Percentiles rank a stretch among this genome's conserved stretches.
Conservation (phyloP, 106 monocot species). For the Phalaenopsis equestris region DNA sequence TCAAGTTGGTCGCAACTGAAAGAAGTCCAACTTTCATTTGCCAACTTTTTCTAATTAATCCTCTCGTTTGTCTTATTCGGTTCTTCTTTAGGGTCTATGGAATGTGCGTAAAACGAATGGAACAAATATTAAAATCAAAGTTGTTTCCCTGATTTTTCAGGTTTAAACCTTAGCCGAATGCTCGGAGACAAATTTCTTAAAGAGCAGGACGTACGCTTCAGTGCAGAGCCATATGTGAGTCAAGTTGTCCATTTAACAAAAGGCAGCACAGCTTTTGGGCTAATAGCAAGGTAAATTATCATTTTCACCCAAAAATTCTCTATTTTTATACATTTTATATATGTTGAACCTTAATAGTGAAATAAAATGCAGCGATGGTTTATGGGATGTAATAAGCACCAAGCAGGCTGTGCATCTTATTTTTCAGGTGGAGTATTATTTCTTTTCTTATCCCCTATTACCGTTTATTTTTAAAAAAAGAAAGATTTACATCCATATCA, state of each 20-base stretch:
- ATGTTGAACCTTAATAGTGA: background rate
- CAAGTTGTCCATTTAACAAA: conserved; percentile 56
- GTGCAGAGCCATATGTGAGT: conserved; percentile 76
- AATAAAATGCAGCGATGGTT: conserved; percentile 66
- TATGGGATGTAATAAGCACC: conserved; percentile 87
- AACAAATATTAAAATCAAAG: background rate
- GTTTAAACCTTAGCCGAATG: conserved; percentile 80
- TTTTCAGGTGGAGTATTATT: conserved; percentile 35
- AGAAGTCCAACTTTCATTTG: background rate
- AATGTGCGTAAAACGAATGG: background rate
- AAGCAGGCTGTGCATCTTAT: conserved; percentile 62
- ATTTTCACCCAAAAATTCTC: background rate
- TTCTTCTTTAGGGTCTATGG: background rate
- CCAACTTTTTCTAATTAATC: background rate
- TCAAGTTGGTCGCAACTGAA: too few relatives aligned
- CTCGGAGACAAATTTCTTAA: conserved; percentile 93
- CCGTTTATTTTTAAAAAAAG: background rate
- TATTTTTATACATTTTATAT: background rate
- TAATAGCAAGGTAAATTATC: conserved; percentile 67
- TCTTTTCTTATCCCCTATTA: background rate
- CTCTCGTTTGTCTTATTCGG: too few relatives aligned
- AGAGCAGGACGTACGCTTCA: conserved; percentile 84
- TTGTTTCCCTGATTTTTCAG: conserved; percentile 19
- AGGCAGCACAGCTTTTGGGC: conserved; percentile 46
- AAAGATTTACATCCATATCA: background rate